phyloP scores from a whole-genome alignment of 495 filamentous ascomycete species.

The Parathielavia appendiculata region DNA sequence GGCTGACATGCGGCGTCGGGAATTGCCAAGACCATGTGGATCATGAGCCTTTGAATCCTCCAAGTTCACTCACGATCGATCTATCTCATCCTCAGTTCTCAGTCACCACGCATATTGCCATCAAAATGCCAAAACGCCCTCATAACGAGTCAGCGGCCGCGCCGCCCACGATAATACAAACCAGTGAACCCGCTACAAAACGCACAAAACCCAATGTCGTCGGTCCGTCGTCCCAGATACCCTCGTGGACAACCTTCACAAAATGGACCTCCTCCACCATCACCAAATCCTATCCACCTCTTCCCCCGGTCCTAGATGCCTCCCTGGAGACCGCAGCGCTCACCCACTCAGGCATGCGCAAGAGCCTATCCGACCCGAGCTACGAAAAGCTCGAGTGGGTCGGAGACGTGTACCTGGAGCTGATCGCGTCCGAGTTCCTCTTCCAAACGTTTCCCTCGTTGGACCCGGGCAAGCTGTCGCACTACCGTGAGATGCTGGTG shows the following conservation, averaged over 20 bases:
- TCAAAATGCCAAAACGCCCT: constrained; percentile 23
- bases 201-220: constrained; percentile 9
- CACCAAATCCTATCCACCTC: constrained; percentile 40
- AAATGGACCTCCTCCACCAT: constrained; percentile 43
- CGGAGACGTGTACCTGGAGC: constrained; percentile 69
- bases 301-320: constrained; percentile 56
- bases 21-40: constrained; percentile 2
- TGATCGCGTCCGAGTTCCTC: constrained; percentile 61
- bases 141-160: constrained; percentile 7
- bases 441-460: constrained; percentile 57
- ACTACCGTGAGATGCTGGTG: constrained; percentile 63
- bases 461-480: constrained; percentile 54
- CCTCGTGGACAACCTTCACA: constrained; percentile 17
- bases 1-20: background rate
- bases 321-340: constrained; percentile 58
- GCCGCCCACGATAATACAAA: background rate
- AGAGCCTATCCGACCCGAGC: constrained; percentile 34
- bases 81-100: background rate
- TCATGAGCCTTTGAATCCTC: background rate
- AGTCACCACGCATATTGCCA: background rate
- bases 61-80: background rate
- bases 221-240: constrained; percentile 6
- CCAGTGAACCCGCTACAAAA: constrained; percentile 13
- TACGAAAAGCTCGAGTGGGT: constrained; percentile 74
- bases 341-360: constrained; percentile 53